phyloP scores from a whole-genome alignment of 371 early-diverging fungal genomes.

The Mucor velutinosus region DNA sequence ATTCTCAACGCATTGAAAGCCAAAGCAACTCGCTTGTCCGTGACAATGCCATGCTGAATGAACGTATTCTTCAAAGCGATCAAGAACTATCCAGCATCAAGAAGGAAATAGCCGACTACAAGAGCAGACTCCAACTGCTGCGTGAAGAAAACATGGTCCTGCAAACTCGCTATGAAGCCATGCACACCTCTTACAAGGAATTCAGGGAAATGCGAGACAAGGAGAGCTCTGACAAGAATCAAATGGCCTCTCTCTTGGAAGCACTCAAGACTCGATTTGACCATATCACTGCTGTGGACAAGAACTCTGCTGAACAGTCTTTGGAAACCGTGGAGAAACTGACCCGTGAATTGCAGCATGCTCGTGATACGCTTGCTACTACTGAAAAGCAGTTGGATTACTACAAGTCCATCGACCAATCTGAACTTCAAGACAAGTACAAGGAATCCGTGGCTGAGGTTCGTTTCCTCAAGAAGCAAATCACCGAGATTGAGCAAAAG shows the following conservation, averaged over 20 bases:
- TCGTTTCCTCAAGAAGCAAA: conserved; percentile 13
- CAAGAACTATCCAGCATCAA: background rate
- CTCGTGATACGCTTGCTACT: background rate
- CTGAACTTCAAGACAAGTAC: conserved; percentile 12
- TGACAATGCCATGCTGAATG: background rate
- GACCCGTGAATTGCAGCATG: conserved; percentile 10
- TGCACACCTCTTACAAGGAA: background rate
- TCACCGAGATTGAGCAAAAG: conserved; percentile 13
- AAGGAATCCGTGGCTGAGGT: conserved; percentile 7
- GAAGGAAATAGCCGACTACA: background rate
- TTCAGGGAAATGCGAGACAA: background rate
- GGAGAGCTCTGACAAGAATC: conserved; percentile 1
- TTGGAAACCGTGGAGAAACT: conserved; percentile 7
- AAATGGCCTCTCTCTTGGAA: conserved; percentile 6
- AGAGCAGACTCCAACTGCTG: background rate
- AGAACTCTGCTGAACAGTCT: background rate
- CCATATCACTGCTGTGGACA: background rate
- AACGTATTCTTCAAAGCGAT: conserved; percentile 2
- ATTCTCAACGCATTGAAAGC: background rate
- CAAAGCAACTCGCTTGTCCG: background rate
- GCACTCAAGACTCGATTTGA: conserved; percentile 14
- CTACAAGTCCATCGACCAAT: conserved; percentile 13
- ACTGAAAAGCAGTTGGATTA: conserved; percentile 16
- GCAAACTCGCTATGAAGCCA: background rate
- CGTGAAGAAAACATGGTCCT: conserved; percentile 4